A percentile compares a stretch with the other conserved stretches of the same genome.
phyloP scores from a whole-genome alignment of 169 alveolate species.

The Eimeria necatrix region DNA sequence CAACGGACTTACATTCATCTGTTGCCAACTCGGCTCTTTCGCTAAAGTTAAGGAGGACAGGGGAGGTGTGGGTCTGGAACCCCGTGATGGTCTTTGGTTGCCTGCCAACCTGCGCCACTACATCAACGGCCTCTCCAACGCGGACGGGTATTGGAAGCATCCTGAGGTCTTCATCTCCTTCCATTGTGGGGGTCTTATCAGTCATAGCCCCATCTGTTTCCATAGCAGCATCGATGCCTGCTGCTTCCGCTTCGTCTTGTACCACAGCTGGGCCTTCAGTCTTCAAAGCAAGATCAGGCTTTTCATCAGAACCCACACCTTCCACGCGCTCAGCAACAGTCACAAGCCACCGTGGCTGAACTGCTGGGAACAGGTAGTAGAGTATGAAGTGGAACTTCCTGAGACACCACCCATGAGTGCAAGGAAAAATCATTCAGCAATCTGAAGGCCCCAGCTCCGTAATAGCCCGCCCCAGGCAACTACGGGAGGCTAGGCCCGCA shows the following conservation, averaged over 20 bases:
- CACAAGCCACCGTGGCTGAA: conserved; percentile 91
- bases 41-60: conserved; percentile 92
- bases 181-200: background rate
- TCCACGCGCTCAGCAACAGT: conserved; percentile 85
- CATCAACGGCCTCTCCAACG: conserved; percentile 97
- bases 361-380: conserved; percentile 96
- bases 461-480: no score
- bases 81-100: conserved; percentile 87
- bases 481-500: no score
- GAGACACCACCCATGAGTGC: background rate
- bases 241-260: conserved; percentile 65
- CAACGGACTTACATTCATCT: conserved; percentile 82
- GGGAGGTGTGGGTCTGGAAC: conserved; percentile 99
- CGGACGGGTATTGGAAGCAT: conserved; percentile 94
- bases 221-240: conserved; percentile 65
- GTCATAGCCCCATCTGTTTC: conserved; percentile 52
- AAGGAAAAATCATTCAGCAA: background rate
- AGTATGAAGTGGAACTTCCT: conserved; percentile 94
- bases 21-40: conserved; percentile 87
- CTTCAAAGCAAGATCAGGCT: conserved; percentile 7
- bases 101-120: conserved; percentile 94
- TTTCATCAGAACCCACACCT: conserved; percentile 40
- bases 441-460: no score
- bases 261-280: background rate
- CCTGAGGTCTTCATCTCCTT: conserved; percentile 91